Evolutionary conservation across 2,329 filamentous ascomycete genomes (phyloP), one percentile per base, ranked within the genome.

Genomic region (Pseudocercospora crystallina): DNA sequence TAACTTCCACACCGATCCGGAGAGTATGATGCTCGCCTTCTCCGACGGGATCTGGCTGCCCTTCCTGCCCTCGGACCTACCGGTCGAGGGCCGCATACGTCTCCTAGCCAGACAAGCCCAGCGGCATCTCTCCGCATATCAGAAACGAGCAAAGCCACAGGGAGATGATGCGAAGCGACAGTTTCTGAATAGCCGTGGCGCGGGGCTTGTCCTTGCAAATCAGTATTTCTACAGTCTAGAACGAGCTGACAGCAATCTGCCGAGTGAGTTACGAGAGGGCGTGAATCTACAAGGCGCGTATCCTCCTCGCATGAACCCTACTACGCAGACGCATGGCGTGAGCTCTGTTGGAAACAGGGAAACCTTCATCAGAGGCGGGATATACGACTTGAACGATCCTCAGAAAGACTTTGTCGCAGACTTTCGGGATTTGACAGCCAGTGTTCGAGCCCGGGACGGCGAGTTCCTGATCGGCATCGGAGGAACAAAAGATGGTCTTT

Each of bases 11-110:
- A 62, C 64, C n/a, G 62, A 67, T 1, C 64, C 73, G 0, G 71
- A 77, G 30, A 71, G 67, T 26, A 72, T 74, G 49, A 77, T 76
- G 74, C 63, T 78, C 2, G 70, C 73, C 5, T 78, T 78, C 61
- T 69, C 66, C 57, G 73, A 76, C 39, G 74, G 74, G 5, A 71
- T 78, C 39, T 59, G 71, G 1, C 66, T 78, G 52, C 74, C 74
- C 0, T 75, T 73, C 53, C 54, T 76, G 0, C 66, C 66, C 2
- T 65, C 66, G 0, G 35, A 53, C 2, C 59, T 76, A 0, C 60
- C 65, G 0, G 51, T 75, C 0, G 67, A 71, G 32, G 60, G 62
- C 4, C 64, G 75, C 0, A 68, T 78, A 51, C 62, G 55, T 29
- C 58, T 77, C 0, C 61, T 74, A 2, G 70, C 70, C 0, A 60